Conservation (phyloP, 192 early-diverging fungal species). For the Mycoemilia scoparia region DNA sequence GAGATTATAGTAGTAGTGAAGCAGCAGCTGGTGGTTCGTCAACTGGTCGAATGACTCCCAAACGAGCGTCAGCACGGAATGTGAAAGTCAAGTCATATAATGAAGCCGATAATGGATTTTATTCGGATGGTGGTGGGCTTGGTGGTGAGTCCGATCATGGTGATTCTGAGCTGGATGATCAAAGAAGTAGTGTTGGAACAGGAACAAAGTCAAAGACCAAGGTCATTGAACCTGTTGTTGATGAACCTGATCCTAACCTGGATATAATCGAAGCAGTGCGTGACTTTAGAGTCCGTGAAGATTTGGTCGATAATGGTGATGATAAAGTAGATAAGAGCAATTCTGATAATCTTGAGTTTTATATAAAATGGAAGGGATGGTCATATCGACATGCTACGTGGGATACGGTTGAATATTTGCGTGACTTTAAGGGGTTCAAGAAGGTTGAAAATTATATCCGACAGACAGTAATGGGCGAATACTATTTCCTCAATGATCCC, state of each 20-base stretch:
- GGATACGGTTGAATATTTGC: constrained; percentile 50
- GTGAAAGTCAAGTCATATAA: too few species aligned
- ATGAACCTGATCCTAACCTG: constrained; percentile 17
- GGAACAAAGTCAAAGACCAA: constrained; percentile 11
- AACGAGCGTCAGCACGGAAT: too few species aligned
- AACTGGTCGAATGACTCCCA: too few species aligned
- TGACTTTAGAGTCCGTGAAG: constrained; percentile 19
- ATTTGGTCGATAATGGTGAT: constrained; percentile 5
- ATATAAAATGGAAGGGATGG: constrained; percentile 89
- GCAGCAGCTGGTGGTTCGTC: too few species aligned
- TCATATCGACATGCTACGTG: constrained; percentile 86
- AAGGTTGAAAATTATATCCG: constrained; percentile 78
- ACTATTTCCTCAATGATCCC: constrained; percentile 36
- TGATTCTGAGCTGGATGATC: too few species aligned
- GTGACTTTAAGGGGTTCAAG: constrained; percentile 61
- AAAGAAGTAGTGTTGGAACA: too few species aligned
- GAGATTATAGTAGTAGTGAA: too few species aligned
- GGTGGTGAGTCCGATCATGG: too few species aligned
- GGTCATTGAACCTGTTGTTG: constrained; percentile 14
- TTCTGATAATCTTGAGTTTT: constrained; percentile 65
- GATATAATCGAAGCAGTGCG: constrained; percentile 27
- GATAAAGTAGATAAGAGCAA: constrained; percentile 18
- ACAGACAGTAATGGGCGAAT: constrained; percentile 39
- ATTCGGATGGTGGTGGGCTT: too few species aligned
- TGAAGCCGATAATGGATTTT: too few species aligned